Evolutionary conservation across 495 filamentous ascomycete species (phyloP).

Genomic region (Extremus antarcticus): DNA sequence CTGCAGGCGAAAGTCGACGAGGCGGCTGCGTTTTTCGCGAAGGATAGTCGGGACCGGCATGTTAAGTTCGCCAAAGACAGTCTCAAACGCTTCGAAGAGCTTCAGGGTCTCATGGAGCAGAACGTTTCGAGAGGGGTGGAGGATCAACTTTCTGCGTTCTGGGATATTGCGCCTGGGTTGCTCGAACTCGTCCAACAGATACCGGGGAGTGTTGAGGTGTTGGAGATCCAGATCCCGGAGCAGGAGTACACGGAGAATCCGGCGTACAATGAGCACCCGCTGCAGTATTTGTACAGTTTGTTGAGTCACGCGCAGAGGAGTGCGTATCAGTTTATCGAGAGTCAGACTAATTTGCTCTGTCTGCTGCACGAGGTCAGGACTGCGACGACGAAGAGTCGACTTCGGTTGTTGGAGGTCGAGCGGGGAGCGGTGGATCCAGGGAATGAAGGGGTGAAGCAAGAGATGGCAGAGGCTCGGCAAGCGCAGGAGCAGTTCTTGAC

Average conservation of each 20-base stretch:
- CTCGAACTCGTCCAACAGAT: slow-evolving; percentile 66
- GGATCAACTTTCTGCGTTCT: slow-evolving; percentile 82
- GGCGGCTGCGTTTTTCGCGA: slow-evolving; percentile 67
- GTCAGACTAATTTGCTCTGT: slow-evolving; percentile 86
- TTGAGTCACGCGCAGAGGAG: slow-evolving; percentile 78
- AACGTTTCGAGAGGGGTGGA: slow-evolving; percentile 84
- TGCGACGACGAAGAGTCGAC: slow-evolving; percentile 52
- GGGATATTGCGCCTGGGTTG: slow-evolving; percentile 88
- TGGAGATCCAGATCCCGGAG: slow-evolving; percentile 53
- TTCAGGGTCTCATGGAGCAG: slow-evolving; percentile 69
- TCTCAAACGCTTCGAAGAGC: slow-evolving; percentile 61
- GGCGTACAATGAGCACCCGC: slow-evolving; percentile 59
- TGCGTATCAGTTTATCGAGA: slow-evolving; percentile 93
- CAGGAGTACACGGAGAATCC: slow-evolving; percentile 80
- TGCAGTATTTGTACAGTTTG: slow-evolving; percentile 80
- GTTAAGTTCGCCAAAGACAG: slow-evolving; percentile 53
- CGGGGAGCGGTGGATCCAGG: slow-evolving; percentile 44
- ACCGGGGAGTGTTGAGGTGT: slow-evolving; percentile 33
- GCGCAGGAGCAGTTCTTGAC: slow-evolving; percentile 62
- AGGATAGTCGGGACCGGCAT: slow-evolving; percentile 61
- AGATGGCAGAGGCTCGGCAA: slow-evolving; percentile 48
- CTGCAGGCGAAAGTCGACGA: slow-evolving; percentile 64
- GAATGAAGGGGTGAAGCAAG: slow-evolving; percentile 38
- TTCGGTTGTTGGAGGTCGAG: slow-evolving; percentile 46
- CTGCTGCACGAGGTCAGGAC: slow-evolving; percentile 86